These are phyloP conservation scores for Trichoderma erinaceum DNA, from an alignment of 495 filamentous ascomycete species.

Conservation along the genomic window DNA sequence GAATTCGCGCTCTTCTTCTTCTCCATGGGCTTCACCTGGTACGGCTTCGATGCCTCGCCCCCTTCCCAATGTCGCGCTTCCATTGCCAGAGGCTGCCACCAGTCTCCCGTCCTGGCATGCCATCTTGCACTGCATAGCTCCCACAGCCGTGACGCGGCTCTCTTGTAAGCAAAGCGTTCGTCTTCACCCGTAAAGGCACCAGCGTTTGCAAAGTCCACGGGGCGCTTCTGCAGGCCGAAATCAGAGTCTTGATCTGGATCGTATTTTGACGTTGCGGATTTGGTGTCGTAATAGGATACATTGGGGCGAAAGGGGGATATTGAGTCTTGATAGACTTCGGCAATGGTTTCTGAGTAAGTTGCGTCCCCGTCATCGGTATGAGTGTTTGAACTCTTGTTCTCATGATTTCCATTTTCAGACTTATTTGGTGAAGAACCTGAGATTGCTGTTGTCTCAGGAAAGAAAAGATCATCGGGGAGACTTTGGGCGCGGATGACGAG, in stretches of 20 bases:
- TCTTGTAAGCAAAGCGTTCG: slow-evolving; percentile 65
- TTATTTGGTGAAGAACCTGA: background rate
- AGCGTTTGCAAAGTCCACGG: slow-evolving; percentile 49
- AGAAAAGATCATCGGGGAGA: slow-evolving; percentile 61
- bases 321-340: slow-evolving; percentile 64
- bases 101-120: slow-evolving; percentile 52
- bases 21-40: slow-evolving; percentile 11
- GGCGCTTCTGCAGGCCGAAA: slow-evolving; percentile 30
- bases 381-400: too few relatives aligned
- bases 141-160: slow-evolving; percentile 61
- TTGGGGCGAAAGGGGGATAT: slow-evolving; percentile 67
- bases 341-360: slow-evolving; percentile 59
- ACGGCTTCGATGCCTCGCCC: slow-evolving; percentile 22
- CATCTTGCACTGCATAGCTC: slow-evolving; percentile 61
- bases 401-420: background rate
- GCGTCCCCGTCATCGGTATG: slow-evolving; percentile 38
- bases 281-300: slow-evolving; percentile 48
- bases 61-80: slow-evolving; percentile 57
- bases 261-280: slow-evolving; percentile 34
- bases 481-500: slow-evolving; percentile 51
- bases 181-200: slow-evolving; percentile 63
- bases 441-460: slow-evolving; percentile 46
- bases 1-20: background rate
- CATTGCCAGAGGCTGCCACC: slow-evolving; percentile 58
- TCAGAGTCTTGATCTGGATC: slow-evolving; percentile 45